Base-by-base conservation (phyloP, 805 yeast genomes). In the Teunomyces kruisii region DNA sequence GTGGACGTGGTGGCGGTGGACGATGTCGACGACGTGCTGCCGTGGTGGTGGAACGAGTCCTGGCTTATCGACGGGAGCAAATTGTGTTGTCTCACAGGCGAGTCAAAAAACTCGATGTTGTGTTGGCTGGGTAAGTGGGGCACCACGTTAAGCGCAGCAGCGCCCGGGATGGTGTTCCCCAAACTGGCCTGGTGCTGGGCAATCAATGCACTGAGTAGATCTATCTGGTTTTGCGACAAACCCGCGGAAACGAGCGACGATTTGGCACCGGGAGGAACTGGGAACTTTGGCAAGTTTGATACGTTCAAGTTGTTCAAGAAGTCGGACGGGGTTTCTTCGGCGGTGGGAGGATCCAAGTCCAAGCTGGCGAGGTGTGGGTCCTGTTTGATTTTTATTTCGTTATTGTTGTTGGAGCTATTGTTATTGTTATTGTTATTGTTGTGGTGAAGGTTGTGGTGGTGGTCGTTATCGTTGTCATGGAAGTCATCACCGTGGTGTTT, bases 241-340 rank as follows among this genome's bases (percentile, higher is more conserved):
- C 94, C 94, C 2, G 84, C 88, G 6, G 80, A 77, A 6, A 75
- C 75, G 37, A 86, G 61, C 1, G 89, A 78, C 15, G 72, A 64
- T 50, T 80, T 78, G 2, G 91, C 92, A 9, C 89, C 88, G 5
- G 81, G 81, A 1, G 94, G 94, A 4, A 86, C 88, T 0, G 78
- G 76, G 12, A 83, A 80, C 51, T 78, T 76, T 12, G 90, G 89
- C 27, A 82, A 56, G 9, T 19, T 27, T 2, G 38, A 17, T 6
- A 33, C 38, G 6, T 33, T 33, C 38, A 37, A 14, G 19, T 37
- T 24, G 24, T 24, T 26, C 36, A 39, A 32, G 43, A 40, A 36
- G n/a, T 32, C 35, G 13, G 37, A 32, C 3, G 43, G 39, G 1
- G 39, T n/a, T 4, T 27, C 43, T 12, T 40, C 30, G 17, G 7